Conservation (phyloP, 208 protist genomes). For the Acanthamoeba culbertsoni region DNA sequence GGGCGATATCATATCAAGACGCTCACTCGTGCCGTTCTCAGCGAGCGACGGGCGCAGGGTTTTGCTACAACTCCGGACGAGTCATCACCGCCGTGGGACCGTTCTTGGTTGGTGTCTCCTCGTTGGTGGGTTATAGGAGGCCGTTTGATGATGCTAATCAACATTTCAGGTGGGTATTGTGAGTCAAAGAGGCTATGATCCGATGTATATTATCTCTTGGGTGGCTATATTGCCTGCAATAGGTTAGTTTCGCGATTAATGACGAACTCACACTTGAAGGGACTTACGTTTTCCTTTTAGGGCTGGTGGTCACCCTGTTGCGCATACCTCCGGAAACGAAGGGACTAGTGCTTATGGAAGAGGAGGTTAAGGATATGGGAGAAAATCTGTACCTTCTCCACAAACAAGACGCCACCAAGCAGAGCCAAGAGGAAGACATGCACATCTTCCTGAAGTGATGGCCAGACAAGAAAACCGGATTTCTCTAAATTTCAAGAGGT, state of each 20-base stretch:
- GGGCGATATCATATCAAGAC: too few relatives aligned
- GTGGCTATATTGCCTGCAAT: conserved; percentile 10
- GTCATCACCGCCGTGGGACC: conserved; percentile 10
- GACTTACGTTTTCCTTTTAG: neutral
- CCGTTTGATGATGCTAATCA: neutral
- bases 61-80: conserved; percentile 50
- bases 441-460: conserved; percentile 21
- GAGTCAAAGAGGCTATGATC: neutral
- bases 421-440: neutral
- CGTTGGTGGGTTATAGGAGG: neutral
- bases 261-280: neutral
- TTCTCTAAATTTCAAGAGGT: too few relatives aligned
- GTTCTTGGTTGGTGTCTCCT: neutral
- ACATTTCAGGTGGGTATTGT: neutral
- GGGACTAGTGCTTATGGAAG: neutral
- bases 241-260: neutral
- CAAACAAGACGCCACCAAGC: neutral
- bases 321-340: neutral
- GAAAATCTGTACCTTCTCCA: neutral
- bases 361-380: neutral
- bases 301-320: neutral
- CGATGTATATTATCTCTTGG: conserved; percentile 42
- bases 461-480: too few relatives aligned
- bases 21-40: neutral
- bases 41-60: neutral